Evolutionary conservation across 2,329 filamentous ascomycete species (phyloP), one percentile per base, ranked within the genome.

Genomic region (Pestalotiopsis fici): DNA sequence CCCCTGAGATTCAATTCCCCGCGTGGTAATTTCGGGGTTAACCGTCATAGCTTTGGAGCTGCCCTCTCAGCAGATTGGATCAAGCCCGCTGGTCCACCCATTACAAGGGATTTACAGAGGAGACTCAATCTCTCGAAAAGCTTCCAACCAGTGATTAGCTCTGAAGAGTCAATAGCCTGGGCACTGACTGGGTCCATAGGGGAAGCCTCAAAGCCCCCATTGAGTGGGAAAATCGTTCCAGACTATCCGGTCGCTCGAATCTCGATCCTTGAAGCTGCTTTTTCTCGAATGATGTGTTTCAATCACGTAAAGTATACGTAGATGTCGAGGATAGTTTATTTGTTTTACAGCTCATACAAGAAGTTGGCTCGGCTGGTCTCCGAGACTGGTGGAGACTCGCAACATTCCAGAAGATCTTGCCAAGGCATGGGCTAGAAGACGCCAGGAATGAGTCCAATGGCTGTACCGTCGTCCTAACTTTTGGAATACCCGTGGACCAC

Each of bases 1-100:
- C 55, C 55, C 55, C 55, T 57, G 55, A 57, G 43, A 57, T 25
- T n/a, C n/a, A 57, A 57, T 57, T 57, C 55, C 55, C 55, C 55
- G 55, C 55, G 55, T 57, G 55, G 23, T 31, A 31, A 57, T 57
- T 57, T 57, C 55, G 55, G 55, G 55, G 55, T 31, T 57, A 57
- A 18, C 55, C 43, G 43, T 50, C 43, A 50, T 50, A 21, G 43
- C 43, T 50, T 50, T 50, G 3, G 43, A 21, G 18, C 43, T 50
- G 43, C 15, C 43, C 43, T n/a, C 43, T 50, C n/a, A 50, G 43
- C 43, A 50, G 18, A 50, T 21, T 50, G 43, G n/a, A 50, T n/a
- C 18, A n/a, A 21, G 43, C 18, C 18, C 43, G 43, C 43, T 21
- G 43, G n/a, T 50, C 43, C 43, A 50, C 43, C n/a, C 43, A 50